These are phyloP conservation scores for Aplosporella prunicola DNA, from an alignment of 2,329 filamentous ascomycete species.

Conservation along the genomic window DNA sequence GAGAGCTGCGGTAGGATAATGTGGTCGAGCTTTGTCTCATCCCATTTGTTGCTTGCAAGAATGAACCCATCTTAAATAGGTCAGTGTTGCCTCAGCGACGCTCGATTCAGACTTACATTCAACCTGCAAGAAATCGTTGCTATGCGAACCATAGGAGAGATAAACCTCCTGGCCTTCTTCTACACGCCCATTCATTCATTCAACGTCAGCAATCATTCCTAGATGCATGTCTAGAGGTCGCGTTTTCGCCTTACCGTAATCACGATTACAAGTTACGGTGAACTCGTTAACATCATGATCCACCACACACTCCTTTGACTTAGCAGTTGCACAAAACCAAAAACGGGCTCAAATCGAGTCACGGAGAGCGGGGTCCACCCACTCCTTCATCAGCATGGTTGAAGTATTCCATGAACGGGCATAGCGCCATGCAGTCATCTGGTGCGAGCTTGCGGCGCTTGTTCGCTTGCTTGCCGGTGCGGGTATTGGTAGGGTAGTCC, in stretches of 20 bases:
- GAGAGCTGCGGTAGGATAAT: slow-evolving; percentile 31
- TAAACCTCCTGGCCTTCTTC: slow-evolving; percentile 53
- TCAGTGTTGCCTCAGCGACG: neutral
- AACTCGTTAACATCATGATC: slow-evolving; percentile 44
- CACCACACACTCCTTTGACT: slow-evolving; percentile 40
- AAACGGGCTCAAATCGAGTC: slow-evolving; percentile 1
- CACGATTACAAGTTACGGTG: slow-evolving; percentile 42
- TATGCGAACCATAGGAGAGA: slow-evolving; percentile 60
- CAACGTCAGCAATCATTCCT: neutral
- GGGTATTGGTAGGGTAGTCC: slow-evolving; percentile 30
- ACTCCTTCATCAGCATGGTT: slow-evolving; percentile 42
- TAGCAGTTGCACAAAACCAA: slow-evolving; percentile 1
- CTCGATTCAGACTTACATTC: slow-evolving; percentile 39
- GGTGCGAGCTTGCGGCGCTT: slow-evolving; percentile 32
- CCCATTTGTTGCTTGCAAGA: slow-evolving; percentile 26
- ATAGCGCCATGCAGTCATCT: slow-evolving; percentile 56
- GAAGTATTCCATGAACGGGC: slow-evolving; percentile 65
- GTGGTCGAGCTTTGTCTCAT: slow-evolving; percentile 34
- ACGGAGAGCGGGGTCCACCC: slow-evolving; percentile 11
- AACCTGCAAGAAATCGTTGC: slow-evolving; percentile 61
- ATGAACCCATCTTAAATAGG: slow-evolving; percentile 34
- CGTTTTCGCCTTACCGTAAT: slow-evolving; percentile 35
- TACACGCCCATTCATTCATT: slow-evolving; percentile 6
- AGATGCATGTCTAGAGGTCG: neutral
- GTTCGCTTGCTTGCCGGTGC: slow-evolving; percentile 33